phyloP scores from a whole-genome alignment of 2,329 filamentous ascomycete species.

The Neocucurbitaria cava region DNA sequence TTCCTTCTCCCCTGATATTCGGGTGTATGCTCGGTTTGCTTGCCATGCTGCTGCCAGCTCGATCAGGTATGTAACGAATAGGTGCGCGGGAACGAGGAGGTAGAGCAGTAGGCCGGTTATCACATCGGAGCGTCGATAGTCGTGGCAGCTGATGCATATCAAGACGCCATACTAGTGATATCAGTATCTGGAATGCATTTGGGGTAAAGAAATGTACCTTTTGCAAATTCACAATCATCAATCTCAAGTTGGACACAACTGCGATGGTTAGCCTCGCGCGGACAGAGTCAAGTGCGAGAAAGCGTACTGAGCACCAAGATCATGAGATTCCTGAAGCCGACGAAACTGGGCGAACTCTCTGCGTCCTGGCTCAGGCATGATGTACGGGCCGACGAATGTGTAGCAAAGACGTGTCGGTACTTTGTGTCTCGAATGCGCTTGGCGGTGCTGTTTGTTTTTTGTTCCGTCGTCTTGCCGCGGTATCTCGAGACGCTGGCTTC shows the following conservation, averaged over 20 bases:
- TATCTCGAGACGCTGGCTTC: slow-evolving; percentile 31
- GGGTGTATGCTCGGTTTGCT: slow-evolving; percentile 72
- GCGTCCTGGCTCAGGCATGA: slow-evolving; percentile 90
- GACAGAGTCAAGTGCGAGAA: slow-evolving; percentile 5
- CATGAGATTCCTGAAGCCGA: slow-evolving; percentile 96
- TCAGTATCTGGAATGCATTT: slow-evolving; percentile 17
- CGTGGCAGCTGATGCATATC: slow-evolving; percentile 89
- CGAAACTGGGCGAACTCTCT: slow-evolving; percentile 76
- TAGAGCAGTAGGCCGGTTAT: slow-evolving; percentile 79
- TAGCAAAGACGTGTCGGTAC: slow-evolving; percentile 90
- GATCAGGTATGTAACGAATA: slow-evolving; percentile 89
- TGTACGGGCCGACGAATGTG: slow-evolving; percentile 74
- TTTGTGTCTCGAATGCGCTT: slow-evolving; percentile 57
- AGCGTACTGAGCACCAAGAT: slow-evolving; percentile 82
- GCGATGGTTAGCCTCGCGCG: slow-evolving; percentile 28
- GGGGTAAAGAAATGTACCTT: slow-evolving; percentile 64
- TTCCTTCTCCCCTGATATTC: slow-evolving; percentile 56
- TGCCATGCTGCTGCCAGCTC: slow-evolving; percentile 83
- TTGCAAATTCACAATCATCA: slow-evolving; percentile 96
- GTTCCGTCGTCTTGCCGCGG: slow-evolving; percentile 30
- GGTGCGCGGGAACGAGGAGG: slow-evolving; percentile 85
- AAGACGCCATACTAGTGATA: slow-evolving; percentile 81
- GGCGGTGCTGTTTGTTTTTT: slow-evolving; percentile 18
- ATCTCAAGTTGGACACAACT: slow-evolving; percentile 91
- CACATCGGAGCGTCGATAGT: slow-evolving; percentile 81